Percentiles rank a stretch among this genome's conserved stretches.
phyloP scores from a whole-genome alignment of 805 yeast genomes.

The Jamesozyma piceae region DNA sequence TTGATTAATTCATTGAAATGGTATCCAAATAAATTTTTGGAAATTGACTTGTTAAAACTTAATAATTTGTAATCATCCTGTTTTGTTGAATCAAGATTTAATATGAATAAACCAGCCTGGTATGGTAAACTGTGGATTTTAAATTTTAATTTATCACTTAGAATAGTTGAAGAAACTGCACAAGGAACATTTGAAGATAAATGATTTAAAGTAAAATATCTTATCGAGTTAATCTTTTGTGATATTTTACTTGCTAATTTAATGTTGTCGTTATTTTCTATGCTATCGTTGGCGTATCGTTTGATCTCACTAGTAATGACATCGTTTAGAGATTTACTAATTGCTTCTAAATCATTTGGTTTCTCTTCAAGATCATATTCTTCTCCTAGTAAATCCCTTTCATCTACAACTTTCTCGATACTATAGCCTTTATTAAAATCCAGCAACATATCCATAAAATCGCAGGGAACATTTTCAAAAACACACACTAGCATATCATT shows the following conservation, averaged over 20 bases:
- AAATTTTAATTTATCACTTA: constrained; percentile 41
- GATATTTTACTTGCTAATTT: constrained; percentile 32
- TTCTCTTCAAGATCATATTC: not conserved
- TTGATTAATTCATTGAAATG: constrained; percentile 37
- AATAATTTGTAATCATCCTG: constrained; percentile 40
- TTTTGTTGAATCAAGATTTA: constrained; percentile 29
- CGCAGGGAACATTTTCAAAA: constrained; percentile 72
- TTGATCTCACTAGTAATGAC: constrained; percentile 18
- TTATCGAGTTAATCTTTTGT: constrained; percentile 40
- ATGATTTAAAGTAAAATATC: constrained; percentile 56
- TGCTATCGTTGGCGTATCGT: constrained; percentile 10
- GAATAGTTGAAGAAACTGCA: constrained; percentile 55
- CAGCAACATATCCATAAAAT: constrained; percentile 45
- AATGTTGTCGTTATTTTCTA: constrained; percentile 13
- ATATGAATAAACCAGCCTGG: constrained; percentile 74
- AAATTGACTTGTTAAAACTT: constrained; percentile 70
- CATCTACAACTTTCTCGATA: constrained; percentile 13
- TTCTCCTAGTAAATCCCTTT: constrained; percentile 3
- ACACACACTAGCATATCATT: constrained; percentile 65
- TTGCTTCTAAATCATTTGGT: constrained; percentile 7
- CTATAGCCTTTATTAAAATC: constrained; percentile 22
- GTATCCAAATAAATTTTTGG: constrained; percentile 67
- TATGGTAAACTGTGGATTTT: constrained; percentile 75
- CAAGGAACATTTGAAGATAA: constrained; percentile 51
- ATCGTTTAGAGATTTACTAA: constrained; percentile 20